Evolutionary conservation across 1,284 basidiomycete species (phyloP).

Genomic region (Fereydounia khargensis): DNA sequence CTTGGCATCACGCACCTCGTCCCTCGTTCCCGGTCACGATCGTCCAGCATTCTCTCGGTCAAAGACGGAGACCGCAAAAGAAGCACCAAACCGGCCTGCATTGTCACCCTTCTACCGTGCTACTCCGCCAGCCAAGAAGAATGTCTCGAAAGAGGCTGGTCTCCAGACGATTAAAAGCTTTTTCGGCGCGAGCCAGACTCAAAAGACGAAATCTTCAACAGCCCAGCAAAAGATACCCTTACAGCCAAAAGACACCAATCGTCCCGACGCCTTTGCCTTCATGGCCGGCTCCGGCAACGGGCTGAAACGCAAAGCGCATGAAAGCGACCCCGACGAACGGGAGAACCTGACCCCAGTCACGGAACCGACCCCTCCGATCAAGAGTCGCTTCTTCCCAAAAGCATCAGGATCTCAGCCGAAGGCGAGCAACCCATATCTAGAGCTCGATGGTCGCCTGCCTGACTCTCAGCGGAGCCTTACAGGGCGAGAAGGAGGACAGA

Average conservation of each 20-base stretch:
- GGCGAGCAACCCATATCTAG: too few relatives aligned
- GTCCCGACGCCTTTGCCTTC: background rate
- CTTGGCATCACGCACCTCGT: background rate
- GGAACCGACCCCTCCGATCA: too few relatives aligned
- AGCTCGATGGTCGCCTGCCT: too few relatives aligned
- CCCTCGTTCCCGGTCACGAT: too few relatives aligned
- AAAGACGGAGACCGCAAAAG: too few relatives aligned
- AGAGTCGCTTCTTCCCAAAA: too few relatives aligned
- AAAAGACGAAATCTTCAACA: conserved; percentile 1
- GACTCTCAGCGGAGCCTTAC: too few relatives aligned
- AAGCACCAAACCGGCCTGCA: too few relatives aligned
- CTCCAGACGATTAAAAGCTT: conserved; percentile 31
- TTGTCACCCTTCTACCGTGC: conserved; percentile 6
- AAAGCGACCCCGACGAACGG: background rate
- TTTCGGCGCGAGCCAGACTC: conserved; percentile 3
- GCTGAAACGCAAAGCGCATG: background rate
- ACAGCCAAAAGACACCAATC: conserved; percentile 13
- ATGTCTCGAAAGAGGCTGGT: conserved; percentile 16
- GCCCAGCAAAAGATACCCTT: conserved; percentile 1
- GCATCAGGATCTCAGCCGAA: too few relatives aligned
- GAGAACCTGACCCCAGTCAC: too few relatives aligned
- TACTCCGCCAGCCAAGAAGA: conserved; percentile 9
- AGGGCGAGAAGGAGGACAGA: background rate
- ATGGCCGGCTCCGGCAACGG: background rate
- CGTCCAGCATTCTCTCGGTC: too few relatives aligned